Percentiles rank a stretch among this genome's conserved stretches.
These are phyloP conservation scores for Lolium rigidum DNA, from an alignment of 176 grass and related monocot genomes.

Conservation along the genomic window DNA sequence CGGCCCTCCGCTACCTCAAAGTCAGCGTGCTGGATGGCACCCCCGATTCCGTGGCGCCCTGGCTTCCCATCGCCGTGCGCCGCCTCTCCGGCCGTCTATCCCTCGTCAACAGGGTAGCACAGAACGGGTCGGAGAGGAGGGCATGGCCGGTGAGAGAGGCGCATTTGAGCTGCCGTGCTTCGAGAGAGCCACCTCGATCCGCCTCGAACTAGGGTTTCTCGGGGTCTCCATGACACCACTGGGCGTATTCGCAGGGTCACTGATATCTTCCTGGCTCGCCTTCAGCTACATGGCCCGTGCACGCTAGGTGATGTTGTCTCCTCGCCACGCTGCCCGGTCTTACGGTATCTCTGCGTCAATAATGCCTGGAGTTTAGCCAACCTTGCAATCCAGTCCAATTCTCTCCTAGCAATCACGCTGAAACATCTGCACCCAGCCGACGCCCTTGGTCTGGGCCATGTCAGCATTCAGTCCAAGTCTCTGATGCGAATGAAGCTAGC, in stretches of 20 bases:
- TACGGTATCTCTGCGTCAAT: neutral
- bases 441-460: too few species aligned
- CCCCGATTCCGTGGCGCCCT: neutral
- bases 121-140: neutral
- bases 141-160: neutral
- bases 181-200: neutral
- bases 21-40: neutral
- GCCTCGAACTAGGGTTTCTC: neutral
- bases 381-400: neutral
- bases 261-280: neutral
- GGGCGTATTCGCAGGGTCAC: slow-evolving; percentile 13
- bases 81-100: neutral
- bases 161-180: slow-evolving; percentile 38
- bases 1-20: neutral
- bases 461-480: too few species aligned
- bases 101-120: neutral
- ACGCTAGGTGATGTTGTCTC: neutral
- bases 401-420: neutral
- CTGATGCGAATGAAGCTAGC: neutral
- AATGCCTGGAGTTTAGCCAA: neutral
- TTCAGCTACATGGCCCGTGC: neutral
- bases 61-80: slow-evolving; percentile 20
- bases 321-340: neutral
- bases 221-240: neutral
- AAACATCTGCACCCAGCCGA: too few species aligned